Base-by-base conservation (phyloP, 345 rosid genomes). In the Linum tenue region DNA sequence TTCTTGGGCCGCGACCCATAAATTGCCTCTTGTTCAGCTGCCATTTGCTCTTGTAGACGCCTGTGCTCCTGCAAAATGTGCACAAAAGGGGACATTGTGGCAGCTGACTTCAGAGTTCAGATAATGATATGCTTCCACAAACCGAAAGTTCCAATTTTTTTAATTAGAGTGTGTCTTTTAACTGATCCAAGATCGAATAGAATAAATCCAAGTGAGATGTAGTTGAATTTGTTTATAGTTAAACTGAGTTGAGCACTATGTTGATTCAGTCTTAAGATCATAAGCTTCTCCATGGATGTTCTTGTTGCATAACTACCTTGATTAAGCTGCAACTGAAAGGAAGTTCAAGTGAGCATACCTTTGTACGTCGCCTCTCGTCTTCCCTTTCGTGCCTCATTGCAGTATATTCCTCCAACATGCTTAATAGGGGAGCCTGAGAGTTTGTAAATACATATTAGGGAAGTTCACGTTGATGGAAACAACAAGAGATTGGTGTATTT, bases 1-100 rank as follows among this genome's bases (percentile, higher is more conserved):
- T 90, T 92, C 88, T 83, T 92, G 16, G 94, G 85, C 75, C 75
- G 84, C 62, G 94, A 83, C 72, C 92, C 94, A 39, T 77, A 84
- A 12, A 78, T 73, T 58, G 90, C 90, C 79, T 92, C 94, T 76
- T 92, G 89, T 59, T 90, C 97, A 35, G 84, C 72, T 44, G 81
- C 89, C 59, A 80, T 76, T 64, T 90, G 94, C 35, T 89, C 97
- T 70, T 92, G 92, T 65, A 78, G 71, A 63, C 94, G 83, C 62
- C 85, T 92, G 71, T 90, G 96, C 67, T 90, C 98, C 92, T 92
- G 82, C 59, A 67, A 61, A 1, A 37, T 39, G 17, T 35, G 36
- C 56, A 56, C 62, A 22, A 17, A 37, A 0, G 38, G 22, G 22
- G 8, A 35, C 2, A 22, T 12, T 22, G 37, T 5, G 8, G 37